These are phyloP conservation scores for Bruguiera sexangula DNA, from an alignment of 345 rosid species.

Conservation along the genomic window DNA sequence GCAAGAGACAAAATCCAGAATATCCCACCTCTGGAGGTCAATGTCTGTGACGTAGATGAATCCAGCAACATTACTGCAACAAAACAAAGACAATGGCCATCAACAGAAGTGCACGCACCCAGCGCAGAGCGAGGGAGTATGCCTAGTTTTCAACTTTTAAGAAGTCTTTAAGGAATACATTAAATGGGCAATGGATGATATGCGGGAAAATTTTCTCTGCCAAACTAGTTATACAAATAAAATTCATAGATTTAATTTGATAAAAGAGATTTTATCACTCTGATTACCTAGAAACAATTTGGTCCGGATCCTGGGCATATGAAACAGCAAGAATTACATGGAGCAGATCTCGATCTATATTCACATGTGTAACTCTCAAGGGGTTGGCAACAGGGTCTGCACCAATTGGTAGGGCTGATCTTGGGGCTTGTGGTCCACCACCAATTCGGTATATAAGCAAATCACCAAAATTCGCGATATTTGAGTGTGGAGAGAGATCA, in stretches of 20 bases:
- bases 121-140: no score
- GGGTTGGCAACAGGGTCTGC: constrained; percentile 68
- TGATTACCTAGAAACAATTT: constrained; percentile 65
- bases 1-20: neutral
- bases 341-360: constrained; percentile 53
- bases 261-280: neutral
- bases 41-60: constrained; percentile 75
- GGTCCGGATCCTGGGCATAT: constrained; percentile 71
- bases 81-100: constrained; percentile 13
- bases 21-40: constrained; percentile 55
- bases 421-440: constrained; percentile 90
- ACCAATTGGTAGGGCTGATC: constrained; percentile 80
- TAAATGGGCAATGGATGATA: no score
- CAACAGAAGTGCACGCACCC: no score
- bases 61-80: constrained; percentile 79
- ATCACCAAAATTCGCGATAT: constrained; percentile 57
- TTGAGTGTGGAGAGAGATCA: constrained; percentile 79
- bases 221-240: no score
- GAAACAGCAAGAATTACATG: constrained; percentile 88
- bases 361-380: constrained; percentile 57
- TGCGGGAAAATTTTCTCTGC: no score
- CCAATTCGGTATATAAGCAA: constrained; percentile 71
- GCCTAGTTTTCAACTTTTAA: no score
- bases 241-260: no score
- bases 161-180: no score